Base-by-base conservation (phyloP, 257 asterid species). In the Marsdenia floribunda region DNA sequence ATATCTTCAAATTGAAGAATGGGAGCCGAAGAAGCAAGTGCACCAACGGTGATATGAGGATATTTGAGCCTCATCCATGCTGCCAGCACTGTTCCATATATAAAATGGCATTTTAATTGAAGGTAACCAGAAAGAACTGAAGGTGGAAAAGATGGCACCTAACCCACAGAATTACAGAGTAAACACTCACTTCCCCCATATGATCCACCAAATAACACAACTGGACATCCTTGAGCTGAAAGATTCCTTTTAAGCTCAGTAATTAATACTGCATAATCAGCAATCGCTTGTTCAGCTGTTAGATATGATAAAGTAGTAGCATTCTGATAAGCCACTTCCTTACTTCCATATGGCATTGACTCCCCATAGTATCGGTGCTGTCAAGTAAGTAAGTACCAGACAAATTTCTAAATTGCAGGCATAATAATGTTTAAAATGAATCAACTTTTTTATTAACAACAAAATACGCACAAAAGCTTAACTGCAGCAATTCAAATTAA, bases 361-460 rank as follows among this genome's bases (percentile, higher is more conserved):
- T 88, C 95, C 64, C 98, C 97, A 82, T 93, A 93, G 79, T 93
- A 93, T 72, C 97, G 87, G 80, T 90, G 98, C 98, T 94, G 97
- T 50, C 42, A 69, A 66, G 21, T 19, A 26, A 44, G 49, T 44
- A 26, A 44, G 49, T 44, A 26, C 83, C 78, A 81, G 55, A 24
- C 81, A 79, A 86, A 65, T 69, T 42, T 13, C 44, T 71, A 71
- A 72, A 66, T 65, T 66, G 71, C 52, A 66, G 6, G 52, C 50
- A 38, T 42, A 21, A 46, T 6, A 44, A 44, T 44, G 10, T 2
- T 35, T 35, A 53, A 18, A 52, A 52, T 52, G 12, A 64, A 64
- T 64, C 47, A 29, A 35, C 12, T 12, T 35, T 18, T 13, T 16
- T 6, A 44, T 44, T 8, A 64, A 16, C 70, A 15, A 0, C 38